Base-by-base conservation (phyloP, 495 filamentous ascomycete species). In the Penicillium flavigenum region DNA sequence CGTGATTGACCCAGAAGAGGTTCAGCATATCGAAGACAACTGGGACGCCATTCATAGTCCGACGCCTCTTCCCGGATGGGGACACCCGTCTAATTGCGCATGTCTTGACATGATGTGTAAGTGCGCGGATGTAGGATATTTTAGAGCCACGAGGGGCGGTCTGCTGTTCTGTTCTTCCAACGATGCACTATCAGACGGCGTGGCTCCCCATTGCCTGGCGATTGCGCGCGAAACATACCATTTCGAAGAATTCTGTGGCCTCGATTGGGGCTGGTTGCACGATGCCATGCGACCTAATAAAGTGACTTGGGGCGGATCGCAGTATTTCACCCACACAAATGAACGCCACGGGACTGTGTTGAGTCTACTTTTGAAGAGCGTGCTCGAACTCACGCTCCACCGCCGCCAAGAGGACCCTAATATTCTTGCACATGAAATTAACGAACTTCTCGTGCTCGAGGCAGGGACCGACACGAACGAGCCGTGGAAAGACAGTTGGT, bases 241-340 rank as follows among this genome's bases (percentile, higher is more conserved):
- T 27, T 65, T 70, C 45, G 24, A 49, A 9, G 62, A 57, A 17
- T 53, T 53, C 47, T 74, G 72, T 24, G 66, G 70, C 26, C 61
- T 62, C 55, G 50, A 72, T 17, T 76, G 73, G 73, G 50, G 43
- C 22, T 76, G 73, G 73, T 57, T 76, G 2, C 64, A 76, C 34
- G 56, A 71, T 31, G 42, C 61, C 14, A 73, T 74, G 64, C 56
- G 65, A 51, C 63, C 61, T 3, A 49, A 59, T 12, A 48, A 54
- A 29, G 36, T 5, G 16, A 27, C 22, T 3, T 64, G 50, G 49
- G 17, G 44, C 1, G 39, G 41, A 3, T 34, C 29, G 12, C 34
- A 63, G 19, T 50, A 67, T 52, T 52, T 70, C 29, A 46, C 63
- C 7, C 69, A 70, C 46, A 64, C 56, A 16, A 70, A 72, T 47